Conservation (phyloP, 176 grass and related monocot species). For the Carex myosuroides region DNA sequence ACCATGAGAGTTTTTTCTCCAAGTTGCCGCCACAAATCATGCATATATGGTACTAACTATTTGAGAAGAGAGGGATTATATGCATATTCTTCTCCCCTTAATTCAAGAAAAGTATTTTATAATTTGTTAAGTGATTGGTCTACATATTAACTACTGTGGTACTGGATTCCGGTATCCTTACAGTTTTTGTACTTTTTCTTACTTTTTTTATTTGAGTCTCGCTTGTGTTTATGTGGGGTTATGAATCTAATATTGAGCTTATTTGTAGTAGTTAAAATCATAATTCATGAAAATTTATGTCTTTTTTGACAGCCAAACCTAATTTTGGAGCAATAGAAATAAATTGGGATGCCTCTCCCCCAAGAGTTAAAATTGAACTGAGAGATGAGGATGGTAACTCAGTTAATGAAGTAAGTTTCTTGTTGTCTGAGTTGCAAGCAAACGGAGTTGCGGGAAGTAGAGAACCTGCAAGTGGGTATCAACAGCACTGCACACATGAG, state of each 20-base stretch:
- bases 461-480: conserved; percentile 7
- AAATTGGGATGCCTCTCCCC: conserved; percentile 53
- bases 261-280: not conserved
- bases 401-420: conserved; percentile 52
- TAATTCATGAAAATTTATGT: conserved; percentile 2
- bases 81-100: not conserved
- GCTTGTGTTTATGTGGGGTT: not conserved
- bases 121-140: not conserved
- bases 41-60: conserved; percentile 54
- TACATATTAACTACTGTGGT: not conserved
- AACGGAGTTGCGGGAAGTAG: conserved; percentile 1
- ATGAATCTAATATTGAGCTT: not conserved
- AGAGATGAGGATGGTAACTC: conserved; percentile 46
- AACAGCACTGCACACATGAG: conserved; percentile 53
- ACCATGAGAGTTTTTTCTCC: conserved; percentile 59
- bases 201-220: not conserved
- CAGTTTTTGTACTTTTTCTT: not conserved
- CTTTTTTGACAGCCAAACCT: conserved; percentile 46
- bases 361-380: conserved; percentile 57
- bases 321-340: conserved; percentile 92
- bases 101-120: not conserved
- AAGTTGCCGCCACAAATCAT: conserved; percentile 64
- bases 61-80: not conserved
- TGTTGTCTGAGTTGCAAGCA: conserved; percentile 45
- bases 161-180: not conserved